These are phyloP conservation scores for Fusarium luffae DNA, from an alignment of 2,329 filamentous ascomycete genomes.

Conservation along the genomic window DNA sequence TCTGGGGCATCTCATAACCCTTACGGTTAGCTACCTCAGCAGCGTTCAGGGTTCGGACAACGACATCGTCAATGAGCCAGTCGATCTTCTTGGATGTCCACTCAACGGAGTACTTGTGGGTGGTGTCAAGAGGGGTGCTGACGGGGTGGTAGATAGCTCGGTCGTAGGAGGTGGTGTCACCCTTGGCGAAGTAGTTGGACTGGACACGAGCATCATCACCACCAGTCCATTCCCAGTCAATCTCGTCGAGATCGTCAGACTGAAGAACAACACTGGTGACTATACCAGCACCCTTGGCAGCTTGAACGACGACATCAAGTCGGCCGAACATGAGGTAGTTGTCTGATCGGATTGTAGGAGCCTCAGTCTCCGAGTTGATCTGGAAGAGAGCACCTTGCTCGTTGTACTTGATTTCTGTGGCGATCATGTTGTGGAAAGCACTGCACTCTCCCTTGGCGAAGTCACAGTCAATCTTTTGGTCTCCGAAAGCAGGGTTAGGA, in stretches of 20 bases:
- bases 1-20: conserved; percentile 72
- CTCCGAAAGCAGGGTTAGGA: conserved; percentile 80
- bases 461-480: conserved; percentile 68
- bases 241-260: conserved; percentile 86
- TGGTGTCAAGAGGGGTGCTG: conserved; percentile 62
- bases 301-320: conserved; percentile 81
- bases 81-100: conserved; percentile 73
- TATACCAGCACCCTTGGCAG: conserved; percentile 83
- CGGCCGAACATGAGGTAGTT: conserved; percentile 98
- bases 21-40: conserved; percentile 66
- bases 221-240: conserved; percentile 97
- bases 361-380: conserved; percentile 74
- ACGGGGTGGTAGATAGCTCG: conserved; percentile 73
- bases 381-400: conserved; percentile 66
- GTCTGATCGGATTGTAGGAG: conserved; percentile 77
- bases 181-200: conserved; percentile 87
- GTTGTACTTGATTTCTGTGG: conserved; percentile 62
- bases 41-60: conserved; percentile 71
- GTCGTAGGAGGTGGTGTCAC: conserved; percentile 76
- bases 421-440: conserved; percentile 59
- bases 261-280: conserved; percentile 91
- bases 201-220: conserved; percentile 79
- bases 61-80: conserved; percentile 72
- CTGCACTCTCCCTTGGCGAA: conserved; percentile 79
- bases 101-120: conserved; percentile 75